phyloP scores from a whole-genome alignment of 768 basidiomycete genomes.

The Mycena epipterygia region DNA sequence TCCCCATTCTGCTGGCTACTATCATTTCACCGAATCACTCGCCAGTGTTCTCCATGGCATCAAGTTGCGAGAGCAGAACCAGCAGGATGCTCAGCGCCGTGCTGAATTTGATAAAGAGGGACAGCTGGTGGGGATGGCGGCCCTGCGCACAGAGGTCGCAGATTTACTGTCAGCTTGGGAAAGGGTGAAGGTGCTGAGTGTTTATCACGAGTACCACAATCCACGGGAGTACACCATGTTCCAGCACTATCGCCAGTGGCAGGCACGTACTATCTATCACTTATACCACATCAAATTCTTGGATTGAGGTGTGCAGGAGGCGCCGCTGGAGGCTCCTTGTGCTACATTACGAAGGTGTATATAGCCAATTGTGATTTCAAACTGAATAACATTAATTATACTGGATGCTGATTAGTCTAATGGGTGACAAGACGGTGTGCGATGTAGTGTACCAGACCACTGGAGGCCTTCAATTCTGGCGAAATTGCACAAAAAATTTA shows the following conservation, averaged over 20 bases:
- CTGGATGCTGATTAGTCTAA: no score
- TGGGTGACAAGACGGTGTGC: background rate
- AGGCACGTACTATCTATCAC: background rate
- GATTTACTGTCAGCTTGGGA: background rate
- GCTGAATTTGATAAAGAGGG: background rate
- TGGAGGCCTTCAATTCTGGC: background rate
- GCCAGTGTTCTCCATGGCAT: background rate
- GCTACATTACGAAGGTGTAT: background rate
- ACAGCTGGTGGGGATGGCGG: background rate
- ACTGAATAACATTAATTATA: no score
- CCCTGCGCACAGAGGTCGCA: background rate
- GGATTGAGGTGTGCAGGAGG: background rate
- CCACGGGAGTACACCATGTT: background rate
- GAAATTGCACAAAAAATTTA: background rate
- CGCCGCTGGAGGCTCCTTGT: background rate
- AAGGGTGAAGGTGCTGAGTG: background rate
- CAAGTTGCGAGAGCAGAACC: background rate
- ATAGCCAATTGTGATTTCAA: background rate
- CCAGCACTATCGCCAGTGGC: background rate
- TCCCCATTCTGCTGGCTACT: background rate
- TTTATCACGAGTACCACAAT: conserved; percentile 3
- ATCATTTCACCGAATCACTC: background rate
- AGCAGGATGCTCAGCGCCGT: background rate
- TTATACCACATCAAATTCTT: conserved; percentile 14
- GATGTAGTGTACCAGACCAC: background rate